Evolutionary conservation across 129 eudicot species (phyloP).

Genomic region (Tagetes erecta): DNA sequence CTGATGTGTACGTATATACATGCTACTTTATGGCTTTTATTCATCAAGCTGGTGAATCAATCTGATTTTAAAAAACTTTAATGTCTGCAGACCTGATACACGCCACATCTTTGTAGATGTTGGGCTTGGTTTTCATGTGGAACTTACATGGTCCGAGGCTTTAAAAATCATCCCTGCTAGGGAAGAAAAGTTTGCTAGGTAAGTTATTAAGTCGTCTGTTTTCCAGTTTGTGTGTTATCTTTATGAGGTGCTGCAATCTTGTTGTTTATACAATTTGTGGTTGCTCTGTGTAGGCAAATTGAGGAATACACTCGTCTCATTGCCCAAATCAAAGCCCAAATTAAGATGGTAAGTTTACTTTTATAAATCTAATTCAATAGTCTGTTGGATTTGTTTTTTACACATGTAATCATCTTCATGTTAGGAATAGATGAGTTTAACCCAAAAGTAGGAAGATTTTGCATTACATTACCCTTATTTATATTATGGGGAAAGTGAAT

Average conservation of each 20-base stretch:
- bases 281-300: constrained; percentile 58
- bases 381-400: neutral
- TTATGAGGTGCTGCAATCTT: neutral
- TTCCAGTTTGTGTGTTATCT: neutral
- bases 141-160: constrained; percentile 97
- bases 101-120: constrained; percentile 82
- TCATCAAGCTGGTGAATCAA: neutral
- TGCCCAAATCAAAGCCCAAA: constrained; percentile 86
- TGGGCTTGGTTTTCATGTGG: constrained; percentile 96
- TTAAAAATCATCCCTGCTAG: constrained; percentile 59
- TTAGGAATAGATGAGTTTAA: neutral
- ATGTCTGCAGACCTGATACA: constrained; percentile 77
- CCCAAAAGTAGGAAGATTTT: neutral
- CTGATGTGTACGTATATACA: constrained; percentile 71
- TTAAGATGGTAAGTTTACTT: constrained; percentile 68
- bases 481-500: too few relatives aligned
- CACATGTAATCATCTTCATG: neutral
- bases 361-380: neutral
- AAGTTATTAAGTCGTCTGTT: constrained; percentile 10
- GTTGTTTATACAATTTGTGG: neutral
- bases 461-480: neutral
- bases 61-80: neutral
- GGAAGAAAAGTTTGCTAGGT: constrained; percentile 82
- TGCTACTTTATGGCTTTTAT: neutral
- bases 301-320: constrained; percentile 77